phyloP scores from a whole-genome alignment of 164 flowering plant genomes.

The Dillenia turbinata region DNA sequence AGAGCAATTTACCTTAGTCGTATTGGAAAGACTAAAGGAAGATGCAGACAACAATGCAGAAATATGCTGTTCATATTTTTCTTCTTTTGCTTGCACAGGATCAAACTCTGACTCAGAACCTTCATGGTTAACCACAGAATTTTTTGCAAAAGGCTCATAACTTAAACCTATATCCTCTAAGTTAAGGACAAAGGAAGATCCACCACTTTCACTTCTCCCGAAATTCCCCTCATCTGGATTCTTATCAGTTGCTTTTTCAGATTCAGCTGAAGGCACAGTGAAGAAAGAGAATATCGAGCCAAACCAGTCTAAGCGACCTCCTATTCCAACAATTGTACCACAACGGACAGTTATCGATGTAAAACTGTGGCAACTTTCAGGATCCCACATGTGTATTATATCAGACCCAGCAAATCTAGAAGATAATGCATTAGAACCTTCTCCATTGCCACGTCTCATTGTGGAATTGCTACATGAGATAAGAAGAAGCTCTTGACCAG shows the following conservation, averaged over 20 bases:
- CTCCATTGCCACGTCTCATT: conserved; percentile 87
- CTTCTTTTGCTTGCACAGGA: conserved; percentile 20
- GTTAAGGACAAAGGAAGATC: conserved; percentile 59
- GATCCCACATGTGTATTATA: conserved; percentile 55
- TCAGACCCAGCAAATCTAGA: conserved; percentile 69
- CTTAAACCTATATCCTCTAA: conserved; percentile 80
- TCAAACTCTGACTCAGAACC: conserved; percentile 18
- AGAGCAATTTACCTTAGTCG: conserved; percentile 18
- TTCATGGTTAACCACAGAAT: conserved; percentile 10
- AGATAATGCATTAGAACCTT: conserved; percentile 83
- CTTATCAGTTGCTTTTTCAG: conserved; percentile 22
- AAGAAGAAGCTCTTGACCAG: conserved; percentile 54
- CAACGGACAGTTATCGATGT: conserved; percentile 62
- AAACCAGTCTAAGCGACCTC: conserved; percentile 94
- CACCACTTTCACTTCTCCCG: conserved; percentile 16
- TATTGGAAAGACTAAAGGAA: conserved; percentile 51
- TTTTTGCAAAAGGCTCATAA: conserved; percentile 66
- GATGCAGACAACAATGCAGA: conserved; percentile 83
- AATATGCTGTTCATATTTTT: conserved; percentile 33
- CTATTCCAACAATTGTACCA: conserved; percentile 70
- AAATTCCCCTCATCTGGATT: conserved; percentile 19
- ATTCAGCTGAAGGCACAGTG: conserved; percentile 36
- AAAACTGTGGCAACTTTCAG: conserved; percentile 33
- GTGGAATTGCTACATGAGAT: conserved; percentile 71
- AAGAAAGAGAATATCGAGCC: conserved; percentile 57